Evolutionary conservation across 805 yeast species (phyloP).

Genomic region (Wickerhamomyces sydowiorum): DNA sequence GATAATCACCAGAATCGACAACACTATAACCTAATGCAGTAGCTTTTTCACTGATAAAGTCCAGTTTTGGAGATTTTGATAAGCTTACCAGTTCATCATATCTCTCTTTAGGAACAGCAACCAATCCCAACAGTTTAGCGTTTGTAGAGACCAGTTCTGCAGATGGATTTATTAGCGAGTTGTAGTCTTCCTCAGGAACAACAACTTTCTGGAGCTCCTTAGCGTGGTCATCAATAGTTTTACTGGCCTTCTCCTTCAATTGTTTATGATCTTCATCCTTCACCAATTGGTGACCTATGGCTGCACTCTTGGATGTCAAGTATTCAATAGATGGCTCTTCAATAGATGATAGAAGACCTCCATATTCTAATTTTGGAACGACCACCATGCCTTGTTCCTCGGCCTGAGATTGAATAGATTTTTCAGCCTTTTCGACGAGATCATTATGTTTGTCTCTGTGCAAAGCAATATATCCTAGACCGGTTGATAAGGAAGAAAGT

Average conservation of each 20-base stretch:
- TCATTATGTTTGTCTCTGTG: not conserved
- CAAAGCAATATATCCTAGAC: not conserved
- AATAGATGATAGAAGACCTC: not conserved
- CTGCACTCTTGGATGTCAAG: not conserved
- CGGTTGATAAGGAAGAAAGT: not conserved
- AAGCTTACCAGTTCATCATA: not conserved
- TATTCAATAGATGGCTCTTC: not conserved
- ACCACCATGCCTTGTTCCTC: not conserved
- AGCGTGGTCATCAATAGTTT: not conserved
- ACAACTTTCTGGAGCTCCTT: not conserved
- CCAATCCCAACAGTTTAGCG: slow-evolving; percentile 4
- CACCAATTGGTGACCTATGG: not conserved
- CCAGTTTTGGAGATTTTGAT: slow-evolving; percentile 2
- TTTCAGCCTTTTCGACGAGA: slow-evolving; percentile 1
- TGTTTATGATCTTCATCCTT: not conserved
- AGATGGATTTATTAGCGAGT: slow-evolving; percentile 1
- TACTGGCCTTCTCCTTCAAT: not conserved
- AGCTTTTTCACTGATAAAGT: not conserved
- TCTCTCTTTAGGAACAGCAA: slow-evolving; percentile 1
- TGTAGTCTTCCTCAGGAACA: not conserved
- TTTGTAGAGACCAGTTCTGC: slow-evolving; percentile 7
- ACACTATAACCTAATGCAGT: not conserved
- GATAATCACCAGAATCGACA: not conserved
- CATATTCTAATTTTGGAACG: not conserved
- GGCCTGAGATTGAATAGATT: slow-evolving; percentile 11